Base-by-base conservation (phyloP, 306 rosid genomes). In the Medicago lupulina region DNA sequence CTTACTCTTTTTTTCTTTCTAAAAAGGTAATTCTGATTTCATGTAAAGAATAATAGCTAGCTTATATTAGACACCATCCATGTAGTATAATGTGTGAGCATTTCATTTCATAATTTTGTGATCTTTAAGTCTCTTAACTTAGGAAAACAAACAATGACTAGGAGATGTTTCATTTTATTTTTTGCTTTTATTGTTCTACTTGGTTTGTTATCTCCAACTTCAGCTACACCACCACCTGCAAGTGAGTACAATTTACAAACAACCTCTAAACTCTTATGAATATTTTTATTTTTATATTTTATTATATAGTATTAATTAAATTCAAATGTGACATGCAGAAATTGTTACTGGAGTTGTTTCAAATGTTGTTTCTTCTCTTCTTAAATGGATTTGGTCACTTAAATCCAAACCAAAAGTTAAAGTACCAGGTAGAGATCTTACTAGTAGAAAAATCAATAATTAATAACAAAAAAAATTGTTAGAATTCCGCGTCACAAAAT, bases 381-480 rank as follows among this genome's bases (percentile, higher is more conserved):
- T 96, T 63, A 92, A 90, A 80, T 89, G 94, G 92, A 77, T 96
- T 10, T 90, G 98, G 98, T 90, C 97, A 23, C 83, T 89, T 44
- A 89, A 96, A 82, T 89, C 96, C 75, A 83, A 91, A 63, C 10
- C 97, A 72, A 92, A 90, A 63, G 6, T 93, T 67, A 89, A 88
- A 46, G 7, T n/a, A 80, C 81, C 92, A 40, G 89, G 90, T 83
- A 81, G 31, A 81, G 25, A 69, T 58, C 28, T 51, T 16, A 62
- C 18, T 31, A 28, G 7, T 61, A 15, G 9, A 25, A 28, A 60
- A 59, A 13, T 25, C 5, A 59, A 60, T 21, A 60, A 25, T 6
- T 28, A 59, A 2, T 6, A 17, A 60, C 19, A 0, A 4, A 60
- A 14, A 3, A 6, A 60, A 6, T 28, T 28, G 31, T 28, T 28